These are phyloP conservation scores for Penicillium canariense DNA, from an alignment of 495 filamentous ascomycete species.

Conservation along the genomic window DNA sequence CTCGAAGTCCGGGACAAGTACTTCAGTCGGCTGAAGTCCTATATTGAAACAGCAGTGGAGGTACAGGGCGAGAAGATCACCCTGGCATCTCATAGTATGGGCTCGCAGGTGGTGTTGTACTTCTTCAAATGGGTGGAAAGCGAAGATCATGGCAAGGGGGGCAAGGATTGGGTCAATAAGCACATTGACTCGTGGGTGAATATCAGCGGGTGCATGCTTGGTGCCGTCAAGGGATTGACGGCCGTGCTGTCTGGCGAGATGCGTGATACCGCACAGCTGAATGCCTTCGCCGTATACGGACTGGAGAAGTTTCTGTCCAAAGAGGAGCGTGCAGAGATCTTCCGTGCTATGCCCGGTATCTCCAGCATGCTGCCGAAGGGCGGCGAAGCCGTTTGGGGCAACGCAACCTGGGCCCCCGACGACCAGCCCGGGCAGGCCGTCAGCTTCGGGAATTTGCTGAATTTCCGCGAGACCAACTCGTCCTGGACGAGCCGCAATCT, in stretches of 20 bases:
- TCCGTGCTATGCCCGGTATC: slow-evolving; percentile 94
- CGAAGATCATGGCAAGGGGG: slow-evolving; percentile 72
- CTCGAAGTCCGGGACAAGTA: slow-evolving; percentile 89
- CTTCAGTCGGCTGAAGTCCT: slow-evolving; percentile 81
- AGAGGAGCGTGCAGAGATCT: slow-evolving; percentile 87
- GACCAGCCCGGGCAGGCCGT: slow-evolving; percentile 69
- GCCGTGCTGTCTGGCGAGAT: slow-evolving; percentile 95
- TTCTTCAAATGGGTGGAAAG: slow-evolving; percentile 98
- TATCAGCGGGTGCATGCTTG: slow-evolving; percentile 96
- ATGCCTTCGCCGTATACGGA: slow-evolving; percentile 96
- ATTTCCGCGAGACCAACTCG: slow-evolving; percentile 72
- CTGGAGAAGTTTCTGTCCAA: slow-evolving; percentile 92
- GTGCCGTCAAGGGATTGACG: slow-evolving; percentile 86
- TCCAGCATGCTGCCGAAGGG: slow-evolving; percentile 97
- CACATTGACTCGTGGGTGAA: slow-evolving; percentile 96
- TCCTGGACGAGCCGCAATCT: slow-evolving; percentile 67
- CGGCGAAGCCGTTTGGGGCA: slow-evolving; percentile 91
- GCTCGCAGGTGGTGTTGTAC: slow-evolving; percentile 90
- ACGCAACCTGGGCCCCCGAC: slow-evolving; percentile 84
- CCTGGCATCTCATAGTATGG: slow-evolving; percentile 95
- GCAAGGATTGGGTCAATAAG: slow-evolving; percentile 83
- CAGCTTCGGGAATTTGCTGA: slow-evolving; percentile 78
- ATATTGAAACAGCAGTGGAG: slow-evolving; percentile 78
- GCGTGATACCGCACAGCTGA: slow-evolving; percentile 96
- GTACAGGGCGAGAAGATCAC: slow-evolving; percentile 75